Conservation (phyloP, 495 filamentous ascomycete species). For the Xylaria telfairii region DNA sequence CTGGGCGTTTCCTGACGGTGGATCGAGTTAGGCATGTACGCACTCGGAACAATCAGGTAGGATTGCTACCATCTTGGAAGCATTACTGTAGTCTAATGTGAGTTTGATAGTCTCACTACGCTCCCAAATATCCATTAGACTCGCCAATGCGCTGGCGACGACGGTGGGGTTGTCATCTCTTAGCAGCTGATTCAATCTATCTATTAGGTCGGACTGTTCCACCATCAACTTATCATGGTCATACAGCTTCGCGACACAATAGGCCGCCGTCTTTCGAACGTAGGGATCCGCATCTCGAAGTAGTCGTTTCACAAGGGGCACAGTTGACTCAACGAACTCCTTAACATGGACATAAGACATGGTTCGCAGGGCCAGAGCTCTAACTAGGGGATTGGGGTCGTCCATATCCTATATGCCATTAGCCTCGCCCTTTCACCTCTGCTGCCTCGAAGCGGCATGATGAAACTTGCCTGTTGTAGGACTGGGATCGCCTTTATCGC, state of each 20-base stretch:
- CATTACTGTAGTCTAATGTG: constrained; percentile 96
- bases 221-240: constrained; percentile 93
- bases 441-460: not conserved
- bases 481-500: constrained; percentile 92
- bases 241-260: constrained; percentile 96
- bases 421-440: not conserved
- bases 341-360: constrained; percentile 98
- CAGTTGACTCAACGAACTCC: constrained; percentile 92
- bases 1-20: not conserved
- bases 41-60: constrained; percentile 97
- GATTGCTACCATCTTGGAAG: constrained; percentile 97
- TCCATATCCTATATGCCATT: constrained; percentile 77
- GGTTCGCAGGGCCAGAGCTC: constrained; percentile 90
- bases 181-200: constrained; percentile 86
- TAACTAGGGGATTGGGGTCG: constrained; percentile 89
- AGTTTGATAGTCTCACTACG: constrained; percentile 96
- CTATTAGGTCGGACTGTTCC: constrained; percentile 89
- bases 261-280: constrained; percentile 95
- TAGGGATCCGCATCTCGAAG: constrained; percentile 92
- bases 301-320: constrained; percentile 80
- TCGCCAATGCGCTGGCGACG: constrained; percentile 89
- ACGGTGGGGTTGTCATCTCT: constrained; percentile 97
- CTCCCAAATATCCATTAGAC: constrained; percentile 98
- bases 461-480: constrained; percentile 71
- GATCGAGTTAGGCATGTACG: constrained; percentile 38